Conservation (phyloP, 2,329 filamentous ascomycete genomes). For the Fusarium albidum region DNA sequence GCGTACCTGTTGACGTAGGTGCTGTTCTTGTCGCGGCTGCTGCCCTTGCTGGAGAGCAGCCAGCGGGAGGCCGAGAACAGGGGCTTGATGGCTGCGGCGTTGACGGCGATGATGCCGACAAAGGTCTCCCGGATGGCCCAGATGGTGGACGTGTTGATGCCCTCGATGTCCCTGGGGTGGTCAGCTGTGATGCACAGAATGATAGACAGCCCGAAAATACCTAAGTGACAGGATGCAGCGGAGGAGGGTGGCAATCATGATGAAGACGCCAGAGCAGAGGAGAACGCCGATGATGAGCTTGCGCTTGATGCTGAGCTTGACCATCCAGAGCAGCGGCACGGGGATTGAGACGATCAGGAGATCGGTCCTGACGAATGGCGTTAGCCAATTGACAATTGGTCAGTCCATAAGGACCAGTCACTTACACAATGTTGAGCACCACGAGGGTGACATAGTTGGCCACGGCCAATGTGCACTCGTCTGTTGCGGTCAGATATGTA, state of each 20-base stretch:
- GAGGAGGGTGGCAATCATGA: conserved; percentile 51
- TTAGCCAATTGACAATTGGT: conserved; percentile 6
- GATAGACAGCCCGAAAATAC: background rate
- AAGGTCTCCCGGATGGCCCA: conserved; percentile 56
- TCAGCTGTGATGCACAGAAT: background rate
- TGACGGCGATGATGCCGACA: conserved; percentile 53
- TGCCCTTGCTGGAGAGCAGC: conserved; percentile 45
- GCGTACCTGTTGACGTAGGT: conserved; percentile 37
- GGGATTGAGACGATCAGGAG: conserved; percentile 50
- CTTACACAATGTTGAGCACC: conserved; percentile 47
- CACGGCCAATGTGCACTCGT: conserved; percentile 46
- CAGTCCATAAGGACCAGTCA: background rate
- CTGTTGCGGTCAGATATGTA: no score
- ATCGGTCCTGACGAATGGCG: conserved; percentile 46
- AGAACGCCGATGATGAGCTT: conserved; percentile 50
- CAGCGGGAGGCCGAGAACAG: conserved; percentile 46
- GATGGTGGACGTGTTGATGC: conserved; percentile 50
- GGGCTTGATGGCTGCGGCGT: conserved; percentile 51
- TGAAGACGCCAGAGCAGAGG: conserved; percentile 54
- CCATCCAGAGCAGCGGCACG: conserved; percentile 50
- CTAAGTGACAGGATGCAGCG: conserved; percentile 50
- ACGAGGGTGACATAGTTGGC: conserved; percentile 49
- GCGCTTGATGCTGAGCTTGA: conserved; percentile 47
- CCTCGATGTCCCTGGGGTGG: conserved; percentile 40
- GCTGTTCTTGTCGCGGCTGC: conserved; percentile 38